Base-by-base conservation (phyloP, 2,329 filamentous ascomycete genomes). In the Hawksworthiomyces lignivorus region DNA sequence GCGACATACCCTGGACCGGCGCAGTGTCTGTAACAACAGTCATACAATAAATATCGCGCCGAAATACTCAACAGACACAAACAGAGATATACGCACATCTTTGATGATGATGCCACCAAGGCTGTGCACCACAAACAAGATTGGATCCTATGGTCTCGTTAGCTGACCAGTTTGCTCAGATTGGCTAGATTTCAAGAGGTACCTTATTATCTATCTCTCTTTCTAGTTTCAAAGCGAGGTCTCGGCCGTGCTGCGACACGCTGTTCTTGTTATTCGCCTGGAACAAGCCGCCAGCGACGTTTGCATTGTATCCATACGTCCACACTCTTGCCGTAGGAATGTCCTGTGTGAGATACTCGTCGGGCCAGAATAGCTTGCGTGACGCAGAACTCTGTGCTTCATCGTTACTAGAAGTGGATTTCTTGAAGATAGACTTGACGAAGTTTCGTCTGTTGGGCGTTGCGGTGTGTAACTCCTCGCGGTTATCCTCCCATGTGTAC, bases 281-380 rank as follows among this genome's bases (percentile, higher is more conserved):
- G 40, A 63, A 62, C 19, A 63, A 26, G 3, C 56, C 56, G 15
- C 53, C 53, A 39, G 61, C 55, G 8, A 61, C 56, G 45, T 64
- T 56, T 15, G 61, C 61, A 41, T 65, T 57, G 48, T 65, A 66
- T 29, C 62, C 62, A 43, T 64, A 67, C n/a, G 61, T 64, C 59
- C 56, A 62, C 24, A 64, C 46, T 43, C 55, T 53, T 26, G 62
- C 62, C 14, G 61, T 45, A 17, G 56, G 59, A 12, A 63, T 46
- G 47, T 64, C 61, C n/a, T 48, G 18, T n/a, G 48, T 30, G n/a
- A 67, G 57, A 36, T 54, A 59, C 12, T 64, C 56, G 18, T 54
- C 43, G 5, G 60, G 62, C 62, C 59, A 64, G 48, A 61, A 65
- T 1, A 55, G n/a, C 33, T 45, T 50, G 31, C 24, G 24, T 12